These are phyloP conservation scores for Globisporangium irregulare DNA, from an alignment of 352 stramenopile genomes.

Conservation along the genomic window DNA sequence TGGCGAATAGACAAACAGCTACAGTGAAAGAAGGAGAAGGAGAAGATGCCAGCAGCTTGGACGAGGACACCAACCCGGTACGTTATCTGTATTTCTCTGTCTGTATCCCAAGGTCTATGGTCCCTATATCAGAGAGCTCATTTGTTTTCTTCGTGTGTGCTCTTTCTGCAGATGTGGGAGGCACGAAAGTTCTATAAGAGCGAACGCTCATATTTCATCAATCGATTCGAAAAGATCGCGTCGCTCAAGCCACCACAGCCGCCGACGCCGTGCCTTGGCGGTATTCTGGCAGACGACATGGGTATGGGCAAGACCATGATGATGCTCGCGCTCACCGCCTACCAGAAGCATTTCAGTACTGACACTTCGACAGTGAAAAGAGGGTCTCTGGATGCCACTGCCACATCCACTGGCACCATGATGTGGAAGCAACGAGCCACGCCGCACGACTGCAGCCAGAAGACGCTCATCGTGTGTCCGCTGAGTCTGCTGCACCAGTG, in stretches of 20 bases:
- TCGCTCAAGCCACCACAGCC: slow-evolving; percentile 54
- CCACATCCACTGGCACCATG: not conserved
- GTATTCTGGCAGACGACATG: slow-evolving; percentile 91
- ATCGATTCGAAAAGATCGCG: slow-evolving; percentile 75
- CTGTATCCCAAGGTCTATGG: not conserved
- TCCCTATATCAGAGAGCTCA: not conserved
- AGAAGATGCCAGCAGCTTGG: slow-evolving; percentile 15
- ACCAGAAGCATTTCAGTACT: slow-evolving; percentile 46
- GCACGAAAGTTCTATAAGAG: slow-evolving; percentile 45
- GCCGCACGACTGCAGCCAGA: slow-evolving; percentile 15
- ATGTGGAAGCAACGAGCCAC: slow-evolving; percentile 1
- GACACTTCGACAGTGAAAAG: not conserved
- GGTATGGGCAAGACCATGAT: slow-evolving; percentile 90
- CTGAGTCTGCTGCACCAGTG: slow-evolving; percentile 88
- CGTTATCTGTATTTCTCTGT: slow-evolving; percentile 12
- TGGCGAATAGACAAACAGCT: not conserved
- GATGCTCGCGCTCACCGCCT: slow-evolving; percentile 59
- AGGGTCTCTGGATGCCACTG: not conserved
- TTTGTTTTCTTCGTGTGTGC: not conserved
- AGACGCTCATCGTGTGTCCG: slow-evolving; percentile 85
- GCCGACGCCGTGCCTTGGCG: slow-evolving; percentile 61
- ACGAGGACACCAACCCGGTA: slow-evolving; percentile 49
- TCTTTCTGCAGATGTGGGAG: slow-evolving; percentile 61
- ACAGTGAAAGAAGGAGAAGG: not conserved
- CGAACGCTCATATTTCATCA: slow-evolving; percentile 67